Conservation (phyloP, 2,329 filamentous ascomycete genomes). For the Onygenales sp. region DNA sequence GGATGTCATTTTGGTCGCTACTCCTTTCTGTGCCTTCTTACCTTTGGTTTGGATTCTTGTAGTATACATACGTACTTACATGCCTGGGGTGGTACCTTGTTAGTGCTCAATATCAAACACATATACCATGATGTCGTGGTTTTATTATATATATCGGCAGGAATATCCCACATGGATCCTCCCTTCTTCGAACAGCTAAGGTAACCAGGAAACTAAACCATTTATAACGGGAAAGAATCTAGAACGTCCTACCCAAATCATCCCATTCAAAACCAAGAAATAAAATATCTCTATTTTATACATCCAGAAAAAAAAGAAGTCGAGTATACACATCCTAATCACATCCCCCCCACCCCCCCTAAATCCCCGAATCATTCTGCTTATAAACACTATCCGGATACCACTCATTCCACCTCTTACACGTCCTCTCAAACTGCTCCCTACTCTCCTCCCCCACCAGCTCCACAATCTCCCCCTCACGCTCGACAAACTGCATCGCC, state of each 20-base stretch:
- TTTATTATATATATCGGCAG: too few relatives aligned
- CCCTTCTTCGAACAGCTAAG: too few relatives aligned
- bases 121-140: too few relatives aligned
- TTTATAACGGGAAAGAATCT: too few relatives aligned
- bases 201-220: too few relatives aligned
- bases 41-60: not conserved
- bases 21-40: not conserved
- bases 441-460: conserved; percentile 15
- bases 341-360: conserved; percentile 1
- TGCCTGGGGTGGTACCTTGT: too few relatives aligned
- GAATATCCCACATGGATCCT: too few relatives aligned
- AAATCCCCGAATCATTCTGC: conserved; percentile 19
- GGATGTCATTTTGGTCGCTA: not conserved
- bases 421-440: conserved; percentile 16
- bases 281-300: too few relatives aligned
- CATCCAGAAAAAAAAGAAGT: not conserved
- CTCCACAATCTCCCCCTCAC: conserved; percentile 22
- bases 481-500: conserved; percentile 44
- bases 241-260: too few relatives aligned
- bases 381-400: conserved; percentile 14
- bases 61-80: too few relatives aligned
- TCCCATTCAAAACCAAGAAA: too few relatives aligned
- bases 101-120: too few relatives aligned
- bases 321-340: not conserved
- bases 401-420: conserved; percentile 24